phyloP scores from a whole-genome alignment of 164 flowering plant species.

The Cinnamomum micranthum region DNA sequence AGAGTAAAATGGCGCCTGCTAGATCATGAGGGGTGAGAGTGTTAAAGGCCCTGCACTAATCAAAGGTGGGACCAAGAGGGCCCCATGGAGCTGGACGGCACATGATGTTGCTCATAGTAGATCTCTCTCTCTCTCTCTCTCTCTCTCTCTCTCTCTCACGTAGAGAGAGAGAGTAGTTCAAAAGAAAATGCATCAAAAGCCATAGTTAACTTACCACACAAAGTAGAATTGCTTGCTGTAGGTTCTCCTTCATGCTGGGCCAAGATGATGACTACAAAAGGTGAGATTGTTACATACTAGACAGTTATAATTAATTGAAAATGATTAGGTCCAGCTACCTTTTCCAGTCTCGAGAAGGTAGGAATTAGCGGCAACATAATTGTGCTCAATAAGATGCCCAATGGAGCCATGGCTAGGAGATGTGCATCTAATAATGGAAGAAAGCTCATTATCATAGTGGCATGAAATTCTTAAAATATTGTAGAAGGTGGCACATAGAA shows the following conservation, averaged over 20 bases:
- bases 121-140: too few relatives aligned
- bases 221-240: slow-evolving; percentile 21
- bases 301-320: neutral
- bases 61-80: too few relatives aligned
- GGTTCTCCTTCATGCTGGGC: slow-evolving; percentile 18
- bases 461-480: too few relatives aligned
- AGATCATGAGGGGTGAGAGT: too few relatives aligned
- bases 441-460: neutral
- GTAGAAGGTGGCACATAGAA: too few relatives aligned
- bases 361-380: slow-evolving; percentile 30
- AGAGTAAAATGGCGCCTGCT: too few relatives aligned
- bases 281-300: neutral
- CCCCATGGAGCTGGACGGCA: too few relatives aligned
- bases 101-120: too few relatives aligned
- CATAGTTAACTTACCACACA: slow-evolving; percentile 24
- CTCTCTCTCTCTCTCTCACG: too few relatives aligned
- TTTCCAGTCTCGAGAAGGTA: slow-evolving; percentile 20
- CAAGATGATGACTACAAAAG: slow-evolving; percentile 20
- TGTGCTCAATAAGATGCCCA: slow-evolving; percentile 26
- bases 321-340: slow-evolving; percentile 13
- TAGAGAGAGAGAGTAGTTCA: neutral
- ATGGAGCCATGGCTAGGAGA: slow-evolving; percentile 32
- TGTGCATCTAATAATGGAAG: slow-evolving; percentile 23
- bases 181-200: neutral
- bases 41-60: too few relatives aligned